These are phyloP conservation scores for Handroanthus guayacan DNA, from an alignment of 257 asterid genomes.

Conservation along the genomic window DNA sequence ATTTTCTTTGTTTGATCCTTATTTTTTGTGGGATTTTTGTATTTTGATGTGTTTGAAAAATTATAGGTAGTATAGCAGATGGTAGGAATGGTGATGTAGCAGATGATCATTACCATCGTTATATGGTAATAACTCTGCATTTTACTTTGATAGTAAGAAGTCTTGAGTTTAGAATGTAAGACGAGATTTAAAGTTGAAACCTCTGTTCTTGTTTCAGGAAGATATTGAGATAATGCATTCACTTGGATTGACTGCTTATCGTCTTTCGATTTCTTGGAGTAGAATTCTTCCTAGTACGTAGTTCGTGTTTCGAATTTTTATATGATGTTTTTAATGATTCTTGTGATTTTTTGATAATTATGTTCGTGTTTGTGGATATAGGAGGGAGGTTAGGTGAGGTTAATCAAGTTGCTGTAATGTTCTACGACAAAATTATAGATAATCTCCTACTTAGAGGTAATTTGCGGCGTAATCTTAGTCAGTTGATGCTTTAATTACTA, in stretches of 20 bases:
- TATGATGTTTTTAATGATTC: not conserved
- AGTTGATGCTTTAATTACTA: not conserved
- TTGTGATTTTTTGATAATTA: not conserved
- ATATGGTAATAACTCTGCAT: slow-evolving; percentile 52
- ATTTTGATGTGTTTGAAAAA: not conserved
- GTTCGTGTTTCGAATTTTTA: not conserved
- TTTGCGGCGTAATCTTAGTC: not conserved
- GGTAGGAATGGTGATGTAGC: slow-evolving; percentile 68
- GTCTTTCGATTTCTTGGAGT: slow-evolving; percentile 88
- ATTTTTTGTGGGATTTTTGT: not conserved
- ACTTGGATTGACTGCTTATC: slow-evolving; percentile 70
- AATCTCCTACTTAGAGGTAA: slow-evolving; percentile 62
- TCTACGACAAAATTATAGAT: slow-evolving; percentile 62
- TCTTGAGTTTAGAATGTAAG: not conserved
- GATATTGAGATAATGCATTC: slow-evolving; percentile 70
- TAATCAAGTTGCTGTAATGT: slow-evolving; percentile 55
- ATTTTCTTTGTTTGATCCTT: not conserved
- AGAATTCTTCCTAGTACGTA: slow-evolving; percentile 80
- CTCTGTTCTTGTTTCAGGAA: slow-evolving; percentile 52
- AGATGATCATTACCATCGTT: slow-evolving; percentile 85
- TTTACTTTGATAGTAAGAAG: not conserved
- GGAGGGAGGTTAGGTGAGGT: slow-evolving; percentile 71
- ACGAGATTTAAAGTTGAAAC: not conserved
- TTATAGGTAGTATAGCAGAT: slow-evolving; percentile 56
- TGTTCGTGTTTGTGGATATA: slow-evolving; percentile 38